Base-by-base conservation (phyloP, 179 eudicot genomes). In the Gypsophila paniculata region DNA sequence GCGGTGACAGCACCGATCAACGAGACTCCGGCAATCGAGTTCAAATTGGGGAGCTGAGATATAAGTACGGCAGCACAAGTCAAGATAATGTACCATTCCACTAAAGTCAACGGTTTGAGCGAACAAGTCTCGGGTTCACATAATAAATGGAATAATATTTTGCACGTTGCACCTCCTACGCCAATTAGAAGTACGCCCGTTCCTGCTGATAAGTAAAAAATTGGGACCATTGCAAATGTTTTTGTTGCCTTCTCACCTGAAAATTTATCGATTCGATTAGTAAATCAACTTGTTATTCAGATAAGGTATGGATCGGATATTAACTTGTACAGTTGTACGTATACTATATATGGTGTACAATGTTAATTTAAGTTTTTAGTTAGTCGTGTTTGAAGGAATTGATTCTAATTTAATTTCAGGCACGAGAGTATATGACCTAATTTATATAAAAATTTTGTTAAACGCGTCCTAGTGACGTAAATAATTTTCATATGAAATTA, bases 1-100 rank as follows among this genome's bases (percentile, higher is more conserved):
- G 97, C 93, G 0, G 97, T 86, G 72, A 90, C 10, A 0, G 93
- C 88, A 0, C 97, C 97, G 21, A 91, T 66, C 17, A 91, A 82
- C 1, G 97, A 91, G 0, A 91, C 83, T 2, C 97, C 97, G 13
- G 96, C 97, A 19, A 91, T 88, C 19, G 97, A 90, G 69, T 91
- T 88, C 72, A 91, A 72, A 76, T 91, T 91, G 7, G 96, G 97
- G 5, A 90, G 83, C 73, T 88, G 96, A 53, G 97, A 82, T 10
- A 91, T 75, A 5, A 91, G 52, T 18, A 91, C 84, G 11, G 96
- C 97, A 0, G 80, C 86, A 38, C 87, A 82, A 17, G 96, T 86
- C 64, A 90, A 90, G n/a, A 91, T 82, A 65, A 91, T 59, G 78
- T 90, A 90, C 97, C 97, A 90, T 58, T 91, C 97, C 8, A 80